phyloP scores from a whole-genome alignment of 192 early-diverging fungal genomes.

The Umbelopsis vinacea region DNA sequence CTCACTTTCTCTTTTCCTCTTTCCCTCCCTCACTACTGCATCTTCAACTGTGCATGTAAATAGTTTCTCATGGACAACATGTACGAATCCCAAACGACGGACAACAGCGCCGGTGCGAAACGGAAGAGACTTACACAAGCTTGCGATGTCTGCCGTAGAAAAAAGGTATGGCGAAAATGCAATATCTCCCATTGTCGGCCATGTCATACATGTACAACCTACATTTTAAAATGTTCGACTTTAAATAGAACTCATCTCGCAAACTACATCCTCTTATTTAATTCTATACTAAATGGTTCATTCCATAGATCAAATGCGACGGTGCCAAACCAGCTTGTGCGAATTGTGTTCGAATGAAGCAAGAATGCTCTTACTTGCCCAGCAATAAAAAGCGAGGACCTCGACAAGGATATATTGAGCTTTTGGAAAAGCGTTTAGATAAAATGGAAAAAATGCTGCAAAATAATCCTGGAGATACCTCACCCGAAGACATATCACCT shows the following conservation, averaged over 20 bases:
- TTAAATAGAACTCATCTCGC: too few relatives aligned
- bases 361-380: slow-evolving; percentile 79
- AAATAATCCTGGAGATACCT: background rate
- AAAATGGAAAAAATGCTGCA: slow-evolving; percentile 77
- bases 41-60: background rate
- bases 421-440: slow-evolving; percentile 74
- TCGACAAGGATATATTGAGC: slow-evolving; percentile 78
- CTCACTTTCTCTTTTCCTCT: too few relatives aligned
- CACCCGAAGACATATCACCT: background rate
- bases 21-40: background rate
- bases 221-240: too few relatives aligned
- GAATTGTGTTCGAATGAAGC: slow-evolving; percentile 73
- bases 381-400: slow-evolving; percentile 90
- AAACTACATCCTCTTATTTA: background rate
- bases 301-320: slow-evolving; percentile 74
- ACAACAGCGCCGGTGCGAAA: slow-evolving; percentile 42
- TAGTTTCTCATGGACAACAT: background rate
- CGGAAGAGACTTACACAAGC: slow-evolving; percentile 71
- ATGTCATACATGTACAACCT: too few relatives aligned
- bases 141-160: slow-evolving; percentile 73
- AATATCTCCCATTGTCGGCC: too few relatives aligned
- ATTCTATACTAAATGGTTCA: background rate
- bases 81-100: background rate
- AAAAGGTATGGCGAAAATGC: slow-evolving; percentile 54
- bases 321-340: slow-evolving; percentile 80